A percentile compares a stretch with the other conserved stretches of the same genome.
Evolutionary conservation across 768 basidiomycete genomes (phyloP).

Genomic region (Russula sp.): DNA sequence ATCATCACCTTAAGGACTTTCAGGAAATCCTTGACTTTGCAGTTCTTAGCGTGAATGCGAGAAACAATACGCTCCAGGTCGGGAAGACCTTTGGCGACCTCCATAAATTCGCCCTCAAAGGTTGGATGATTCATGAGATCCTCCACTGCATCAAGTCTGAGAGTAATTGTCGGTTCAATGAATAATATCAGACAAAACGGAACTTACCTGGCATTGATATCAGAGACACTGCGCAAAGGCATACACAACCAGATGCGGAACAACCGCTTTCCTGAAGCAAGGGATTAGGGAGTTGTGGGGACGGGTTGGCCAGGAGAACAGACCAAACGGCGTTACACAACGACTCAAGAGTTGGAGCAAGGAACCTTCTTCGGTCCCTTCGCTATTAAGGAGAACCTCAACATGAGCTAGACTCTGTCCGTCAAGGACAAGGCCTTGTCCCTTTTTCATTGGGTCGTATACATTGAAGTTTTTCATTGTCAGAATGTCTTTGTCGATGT

Average conservation of each 20-base stretch:
- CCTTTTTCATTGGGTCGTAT: conserved; percentile 91
- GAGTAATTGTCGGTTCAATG: neutral
- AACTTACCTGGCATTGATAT: conserved; percentile 82
- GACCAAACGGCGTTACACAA: conserved; percentile 90
- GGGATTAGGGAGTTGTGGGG: neutral
- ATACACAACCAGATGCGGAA: conserved; percentile 97
- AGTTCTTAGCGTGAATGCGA: conserved; percentile 89
- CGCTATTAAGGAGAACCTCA: conserved; percentile 89
- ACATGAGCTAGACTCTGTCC: conserved; percentile 94
- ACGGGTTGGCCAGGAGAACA: conserved; percentile 24
- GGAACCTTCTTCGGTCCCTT: conserved; percentile 90
- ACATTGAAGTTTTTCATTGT: conserved; percentile 97
- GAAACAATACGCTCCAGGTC: conserved; percentile 93
- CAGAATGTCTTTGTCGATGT: conserved; percentile 92
- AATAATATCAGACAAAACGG: neutral
- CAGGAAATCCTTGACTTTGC: conserved; percentile 81
- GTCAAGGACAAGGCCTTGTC: conserved; percentile 81
- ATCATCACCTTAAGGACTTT: conserved; percentile 63
- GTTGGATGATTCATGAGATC: conserved; percentile 78
- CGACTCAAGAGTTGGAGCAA: conserved; percentile 74
- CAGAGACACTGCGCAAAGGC: conserved; percentile 73
- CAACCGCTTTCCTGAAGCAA: conserved; percentile 70
- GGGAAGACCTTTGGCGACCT: conserved; percentile 74
- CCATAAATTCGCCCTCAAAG: conserved; percentile 71
- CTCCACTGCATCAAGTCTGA: conserved; percentile 88